Percentiles rank a stretch among this genome's conserved stretches.
These are phyloP conservation scores for Suillus hirtellus DNA, from an alignment of 768 basidiomycete species.

Conservation along the genomic window DNA sequence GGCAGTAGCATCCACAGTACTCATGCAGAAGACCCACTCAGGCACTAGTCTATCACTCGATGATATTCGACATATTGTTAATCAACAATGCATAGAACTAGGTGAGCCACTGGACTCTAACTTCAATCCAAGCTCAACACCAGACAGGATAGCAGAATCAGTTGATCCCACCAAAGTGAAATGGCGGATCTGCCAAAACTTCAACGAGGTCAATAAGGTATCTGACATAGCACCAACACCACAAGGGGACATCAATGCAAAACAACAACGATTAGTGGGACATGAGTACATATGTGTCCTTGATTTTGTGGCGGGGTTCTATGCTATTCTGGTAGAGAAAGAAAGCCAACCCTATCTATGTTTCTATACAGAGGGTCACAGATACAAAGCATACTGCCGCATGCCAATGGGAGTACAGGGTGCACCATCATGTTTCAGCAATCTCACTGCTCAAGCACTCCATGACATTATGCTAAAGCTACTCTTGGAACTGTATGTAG, in stretches of 20 bases:
- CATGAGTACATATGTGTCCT: constrained; percentile 15
- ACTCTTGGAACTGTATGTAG: too few relatives aligned
- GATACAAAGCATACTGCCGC: too few relatives aligned
- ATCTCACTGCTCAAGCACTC: too few relatives aligned
- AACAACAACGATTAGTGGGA: constrained; percentile 20
- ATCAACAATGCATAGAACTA: constrained; percentile 14
- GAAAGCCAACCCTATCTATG: too few relatives aligned
- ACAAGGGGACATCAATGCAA: constrained; percentile 20
- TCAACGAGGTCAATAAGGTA: constrained; percentile 19
- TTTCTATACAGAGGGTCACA: too few relatives aligned
- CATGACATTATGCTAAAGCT: too few relatives aligned
- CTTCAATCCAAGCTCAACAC: neutral
- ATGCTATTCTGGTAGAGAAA: too few relatives aligned
- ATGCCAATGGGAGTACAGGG: too few relatives aligned
- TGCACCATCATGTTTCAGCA: too few relatives aligned
- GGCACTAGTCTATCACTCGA: constrained; percentile 12
- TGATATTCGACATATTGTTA: constrained; percentile 9
- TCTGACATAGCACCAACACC: constrained; percentile 21
- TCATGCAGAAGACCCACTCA: constrained; percentile 18
- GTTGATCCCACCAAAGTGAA: neutral
- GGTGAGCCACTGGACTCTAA: neutral
- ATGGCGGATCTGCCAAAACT: constrained; percentile 26
- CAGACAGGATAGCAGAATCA: too few relatives aligned
- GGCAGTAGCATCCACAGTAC: constrained; percentile 12
- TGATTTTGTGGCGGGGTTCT: too few relatives aligned